Conservation (phyloP, 192 early-diverging fungal genomes). For the Podila clonocystis region DNA sequence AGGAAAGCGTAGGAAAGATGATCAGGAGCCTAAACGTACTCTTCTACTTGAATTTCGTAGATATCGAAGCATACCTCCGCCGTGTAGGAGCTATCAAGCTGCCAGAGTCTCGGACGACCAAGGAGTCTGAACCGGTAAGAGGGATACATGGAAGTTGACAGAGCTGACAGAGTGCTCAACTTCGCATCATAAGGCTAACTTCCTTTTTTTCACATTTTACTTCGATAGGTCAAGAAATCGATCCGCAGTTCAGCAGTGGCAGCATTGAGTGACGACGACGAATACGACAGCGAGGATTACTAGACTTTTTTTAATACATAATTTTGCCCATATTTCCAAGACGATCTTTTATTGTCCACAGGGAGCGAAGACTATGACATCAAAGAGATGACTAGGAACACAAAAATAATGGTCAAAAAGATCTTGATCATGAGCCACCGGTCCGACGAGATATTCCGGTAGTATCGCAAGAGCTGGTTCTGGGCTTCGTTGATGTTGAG, state of each 20-base stretch:
- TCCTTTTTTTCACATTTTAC: not conserved
- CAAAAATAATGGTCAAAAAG: constrained; percentile 89
- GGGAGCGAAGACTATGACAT: constrained; percentile 10
- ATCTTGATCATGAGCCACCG: constrained; percentile 96
- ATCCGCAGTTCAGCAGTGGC: constrained; percentile 62
- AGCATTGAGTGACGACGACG: constrained; percentile 68
- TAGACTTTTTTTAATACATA: constrained; percentile 9
- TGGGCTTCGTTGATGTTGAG: constrained; percentile 92
- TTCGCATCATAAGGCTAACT: not conserved
- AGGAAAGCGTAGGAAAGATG: not conserved
- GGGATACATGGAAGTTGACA: constrained; percentile 8
- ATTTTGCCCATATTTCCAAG: no score
- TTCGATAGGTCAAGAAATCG: constrained; percentile 49
- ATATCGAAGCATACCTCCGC: constrained; percentile 53
- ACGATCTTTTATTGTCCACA: not conserved
- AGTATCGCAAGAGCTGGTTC: constrained; percentile 90
- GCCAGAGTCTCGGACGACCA: constrained; percentile 32
- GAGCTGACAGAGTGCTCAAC: not conserved
- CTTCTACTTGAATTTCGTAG: constrained; percentile 5
- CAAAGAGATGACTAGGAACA: constrained; percentile 39
- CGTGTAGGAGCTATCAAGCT: constrained; percentile 49
- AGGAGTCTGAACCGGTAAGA: constrained; percentile 31
- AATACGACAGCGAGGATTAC: constrained; percentile 58
- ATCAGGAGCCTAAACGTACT: not conserved
- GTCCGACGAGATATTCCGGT: constrained; percentile 90